Percentiles rank a stretch among this genome's conserved stretches.
Conservation (phyloP, 768 basidiomycete genomes). For the Russula sp. region DNA sequence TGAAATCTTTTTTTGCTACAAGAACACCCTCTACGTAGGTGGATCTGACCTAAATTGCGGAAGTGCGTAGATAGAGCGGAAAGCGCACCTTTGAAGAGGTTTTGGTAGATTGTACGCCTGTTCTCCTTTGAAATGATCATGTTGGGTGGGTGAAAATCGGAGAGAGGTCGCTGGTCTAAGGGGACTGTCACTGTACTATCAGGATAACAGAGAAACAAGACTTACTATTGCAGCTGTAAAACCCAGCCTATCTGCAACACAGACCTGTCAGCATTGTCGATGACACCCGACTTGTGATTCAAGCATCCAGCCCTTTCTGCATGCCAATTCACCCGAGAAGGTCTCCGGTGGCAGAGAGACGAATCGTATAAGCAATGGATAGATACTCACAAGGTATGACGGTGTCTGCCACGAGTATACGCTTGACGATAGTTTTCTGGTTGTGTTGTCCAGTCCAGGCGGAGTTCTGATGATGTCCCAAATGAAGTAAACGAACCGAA, state of each 20-base stretch:
- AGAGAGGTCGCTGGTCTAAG: slow-evolving; percentile 36
- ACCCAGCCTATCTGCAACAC: slow-evolving; percentile 38
- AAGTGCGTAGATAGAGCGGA: not conserved
- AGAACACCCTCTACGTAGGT: slow-evolving; percentile 81
- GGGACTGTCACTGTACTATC: not conserved
- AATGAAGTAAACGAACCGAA: not conserved
- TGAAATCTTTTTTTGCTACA: slow-evolving; percentile 99
- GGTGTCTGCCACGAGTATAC: not conserved
- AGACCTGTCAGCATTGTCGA: slow-evolving; percentile 28
- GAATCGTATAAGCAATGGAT: not conserved
- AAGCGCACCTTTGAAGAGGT: slow-evolving; percentile 97
- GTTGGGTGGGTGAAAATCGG: slow-evolving; percentile 42
- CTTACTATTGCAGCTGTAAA: slow-evolving; percentile 41
- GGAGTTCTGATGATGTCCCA: slow-evolving; percentile 11
- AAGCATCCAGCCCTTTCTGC: slow-evolving; percentile 39
- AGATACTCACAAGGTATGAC: slow-evolving; percentile 10
- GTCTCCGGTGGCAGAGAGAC: not conserved
- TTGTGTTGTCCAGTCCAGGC: not conserved
- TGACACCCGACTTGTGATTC: slow-evolving; percentile 35
- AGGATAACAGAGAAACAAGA: slow-evolving; percentile 17
- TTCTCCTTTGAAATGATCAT: slow-evolving; percentile 98
- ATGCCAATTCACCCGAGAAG: slow-evolving; percentile 23
- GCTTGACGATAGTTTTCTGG: not conserved
- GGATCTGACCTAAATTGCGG: not conserved
- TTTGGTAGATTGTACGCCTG: slow-evolving; percentile 95